Percentiles rank a stretch among this genome's conserved stretches.
Conservation (phyloP, 164 flowering plant genomes). For the Vitis riparia region DNA sequence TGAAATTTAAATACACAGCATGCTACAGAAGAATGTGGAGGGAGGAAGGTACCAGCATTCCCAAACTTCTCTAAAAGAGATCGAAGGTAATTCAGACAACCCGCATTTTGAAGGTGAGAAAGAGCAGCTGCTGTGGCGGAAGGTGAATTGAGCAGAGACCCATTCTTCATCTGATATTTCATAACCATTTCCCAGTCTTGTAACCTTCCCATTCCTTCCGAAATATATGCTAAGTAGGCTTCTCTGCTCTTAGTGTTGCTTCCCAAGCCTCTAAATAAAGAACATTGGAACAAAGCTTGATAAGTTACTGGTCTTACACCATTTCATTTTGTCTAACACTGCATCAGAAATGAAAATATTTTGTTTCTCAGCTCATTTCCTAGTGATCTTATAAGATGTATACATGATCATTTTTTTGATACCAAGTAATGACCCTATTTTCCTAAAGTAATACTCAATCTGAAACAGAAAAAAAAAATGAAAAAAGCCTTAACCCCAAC, state of each 20-base stretch:
- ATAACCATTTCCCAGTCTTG: constrained; percentile 66
- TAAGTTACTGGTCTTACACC: background rate
- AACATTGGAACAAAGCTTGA: background rate
- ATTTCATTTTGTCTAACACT: too few relatives aligned
- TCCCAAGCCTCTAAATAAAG: constrained; percentile 24
- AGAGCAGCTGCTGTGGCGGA: constrained; percentile 85
- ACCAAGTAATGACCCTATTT: too few relatives aligned
- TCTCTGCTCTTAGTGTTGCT: constrained; percentile 34
- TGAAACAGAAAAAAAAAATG: too few relatives aligned
- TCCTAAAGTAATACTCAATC: too few relatives aligned
- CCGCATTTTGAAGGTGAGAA: constrained; percentile 38
- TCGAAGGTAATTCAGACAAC: constrained; percentile 64
- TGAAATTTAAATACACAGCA: background rate
- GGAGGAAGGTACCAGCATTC: constrained; percentile 52
- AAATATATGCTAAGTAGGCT: constrained; percentile 67
- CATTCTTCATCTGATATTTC: constrained; percentile 84
- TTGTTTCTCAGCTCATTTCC: too few relatives aligned
- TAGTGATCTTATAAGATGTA: too few relatives aligned
- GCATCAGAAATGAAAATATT: too few relatives aligned
- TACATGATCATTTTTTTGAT: too few relatives aligned
- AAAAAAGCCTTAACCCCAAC: too few relatives aligned
- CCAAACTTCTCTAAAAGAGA: constrained; percentile 51
- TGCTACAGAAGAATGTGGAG: background rate
- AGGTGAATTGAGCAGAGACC: constrained; percentile 90
- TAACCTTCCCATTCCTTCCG: constrained; percentile 73